Evolutionary conservation across 495 filamentous ascomycete species (phyloP), one percentile per base, ranked within the genome.

Genomic region (Niebla homalea): DNA sequence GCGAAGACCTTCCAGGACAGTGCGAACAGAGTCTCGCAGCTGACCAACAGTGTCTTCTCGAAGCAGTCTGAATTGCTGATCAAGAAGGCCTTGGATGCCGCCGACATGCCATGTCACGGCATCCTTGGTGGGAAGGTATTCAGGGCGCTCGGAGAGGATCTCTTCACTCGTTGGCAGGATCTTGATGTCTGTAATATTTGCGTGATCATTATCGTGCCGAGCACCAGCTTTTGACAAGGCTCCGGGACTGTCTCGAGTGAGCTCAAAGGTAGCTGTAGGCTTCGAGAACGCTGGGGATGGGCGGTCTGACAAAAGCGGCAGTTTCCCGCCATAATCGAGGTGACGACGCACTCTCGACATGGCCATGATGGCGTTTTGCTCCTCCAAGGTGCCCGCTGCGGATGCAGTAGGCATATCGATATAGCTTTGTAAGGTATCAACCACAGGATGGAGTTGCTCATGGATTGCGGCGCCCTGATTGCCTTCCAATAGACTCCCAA

Each of bases 11-110:
- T 54, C 60, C 23, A 75, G 59, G n/a, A 71, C 64, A 2, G 63
- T 49, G n/a, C 66, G 62, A 4, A 81, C 67, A 11, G 71, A 70
- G 56, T 85, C 77, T 43, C 75, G 61, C 5, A 85, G 65, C 53
- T 77, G 76, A 4, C 80, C 80, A 1, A 81, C 60, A 0, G 71
- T 80, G 55, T 85, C 82, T 58, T 83, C 78, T 14, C 82, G 67
- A 5, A 84, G 62, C 1, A 87, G 68, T 8, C 83, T 73, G 49
- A 88, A 87, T 49, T 87, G 79, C 37, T 77, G 67, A 57, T 89
- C 84, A 2, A 89, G 61, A 0, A 84, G 69, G 0, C 83, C 73
- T 1, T 61, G 62, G 19, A 83, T 65, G 3, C 80, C 80, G 7
- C 61, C 55, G 3, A 75, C 50, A 59, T 87, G 81, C 62, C 73